Percentiles rank a stretch among this genome's conserved stretches.
phyloP scores from a whole-genome alignment of 2,329 filamentous ascomycete genomes.

The Alternaria arbusti region DNA sequence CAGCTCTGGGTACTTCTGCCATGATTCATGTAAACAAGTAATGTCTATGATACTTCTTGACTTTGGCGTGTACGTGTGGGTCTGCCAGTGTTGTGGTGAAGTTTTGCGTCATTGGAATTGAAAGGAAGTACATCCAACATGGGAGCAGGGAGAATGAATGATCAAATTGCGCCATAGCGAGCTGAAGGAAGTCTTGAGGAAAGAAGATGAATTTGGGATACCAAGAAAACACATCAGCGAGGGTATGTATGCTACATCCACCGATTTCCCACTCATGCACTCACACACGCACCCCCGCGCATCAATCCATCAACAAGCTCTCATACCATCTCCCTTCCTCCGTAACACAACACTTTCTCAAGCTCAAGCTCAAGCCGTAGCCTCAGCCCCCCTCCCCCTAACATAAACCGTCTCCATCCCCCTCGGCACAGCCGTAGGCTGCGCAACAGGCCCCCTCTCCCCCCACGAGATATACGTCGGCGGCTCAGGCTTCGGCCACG shows the following conservation, averaged over 20 bases:
- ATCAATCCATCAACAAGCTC: too few species aligned
- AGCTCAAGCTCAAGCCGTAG: background rate
- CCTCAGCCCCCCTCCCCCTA: background rate
- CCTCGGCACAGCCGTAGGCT: background rate
- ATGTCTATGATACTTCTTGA: background rate
- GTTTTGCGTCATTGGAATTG: background rate
- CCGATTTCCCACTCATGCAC: accelerated
- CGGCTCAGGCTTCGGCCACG: conserved; percentile 6
- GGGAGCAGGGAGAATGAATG: background rate
- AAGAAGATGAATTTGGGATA: background rate
- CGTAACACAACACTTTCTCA: background rate
- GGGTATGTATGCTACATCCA: background rate
- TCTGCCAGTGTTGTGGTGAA: background rate
- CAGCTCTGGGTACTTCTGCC: background rate
- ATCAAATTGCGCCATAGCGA: background rate
- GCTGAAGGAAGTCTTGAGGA: background rate
- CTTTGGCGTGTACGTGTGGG: background rate
- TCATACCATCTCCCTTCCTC: too few species aligned
- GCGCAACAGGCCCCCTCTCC: conserved; percentile 11
- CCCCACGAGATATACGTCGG: conserved; percentile 21
- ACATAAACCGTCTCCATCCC: conserved; percentile 1
- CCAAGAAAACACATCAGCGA: background rate
- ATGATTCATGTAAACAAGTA: background rate
- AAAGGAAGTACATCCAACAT: background rate
- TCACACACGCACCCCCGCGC: background rate